Conservation (phyloP, 192 early-diverging fungal genomes). For the Helicostylum pulchrum region DNA sequence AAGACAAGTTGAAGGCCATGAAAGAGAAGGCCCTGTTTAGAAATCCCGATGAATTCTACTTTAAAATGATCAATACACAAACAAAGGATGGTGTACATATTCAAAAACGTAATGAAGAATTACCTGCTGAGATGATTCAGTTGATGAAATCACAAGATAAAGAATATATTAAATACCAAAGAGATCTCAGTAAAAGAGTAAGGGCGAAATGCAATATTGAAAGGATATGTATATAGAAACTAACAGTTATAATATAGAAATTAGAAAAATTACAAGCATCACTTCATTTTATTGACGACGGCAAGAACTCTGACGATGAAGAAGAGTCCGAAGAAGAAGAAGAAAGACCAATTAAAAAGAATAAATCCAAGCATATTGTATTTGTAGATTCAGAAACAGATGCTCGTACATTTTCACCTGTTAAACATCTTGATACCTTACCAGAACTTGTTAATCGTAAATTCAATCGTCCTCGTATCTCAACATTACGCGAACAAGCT, state of each 20-base stretch:
- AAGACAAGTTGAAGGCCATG: slow-evolving; percentile 81
- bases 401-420: slow-evolving; percentile 62
- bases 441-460: slow-evolving; percentile 74
- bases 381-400: slow-evolving; percentile 73
- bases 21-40: slow-evolving; percentile 79
- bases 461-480: slow-evolving; percentile 74
- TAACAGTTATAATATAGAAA: slow-evolving; percentile 36
- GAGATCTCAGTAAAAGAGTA: slow-evolving; percentile 72
- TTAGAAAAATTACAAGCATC: slow-evolving; percentile 72
- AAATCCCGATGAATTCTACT: slow-evolving; percentile 99
- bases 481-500: slow-evolving; percentile 49
- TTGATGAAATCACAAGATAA: slow-evolving; percentile 92
- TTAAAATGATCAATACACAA: slow-evolving; percentile 88
- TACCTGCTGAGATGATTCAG: slow-evolving; percentile 72
- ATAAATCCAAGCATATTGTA: slow-evolving; percentile 65
- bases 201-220: background rate
- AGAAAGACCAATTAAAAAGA: slow-evolving; percentile 18
- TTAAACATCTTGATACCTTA: slow-evolving; percentile 79
- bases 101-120: slow-evolving; percentile 64
- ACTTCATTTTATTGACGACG: slow-evolving; percentile 62
- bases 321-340: slow-evolving; percentile 34
- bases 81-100: slow-evolving; percentile 86
- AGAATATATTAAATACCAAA: slow-evolving; percentile 81
- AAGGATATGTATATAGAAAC: too few species aligned
- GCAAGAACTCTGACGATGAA: slow-evolving; percentile 33